Base-by-base conservation (phyloP, 2,329 filamentous ascomycete species). In the Aspergillus costaricaensis region DNA sequence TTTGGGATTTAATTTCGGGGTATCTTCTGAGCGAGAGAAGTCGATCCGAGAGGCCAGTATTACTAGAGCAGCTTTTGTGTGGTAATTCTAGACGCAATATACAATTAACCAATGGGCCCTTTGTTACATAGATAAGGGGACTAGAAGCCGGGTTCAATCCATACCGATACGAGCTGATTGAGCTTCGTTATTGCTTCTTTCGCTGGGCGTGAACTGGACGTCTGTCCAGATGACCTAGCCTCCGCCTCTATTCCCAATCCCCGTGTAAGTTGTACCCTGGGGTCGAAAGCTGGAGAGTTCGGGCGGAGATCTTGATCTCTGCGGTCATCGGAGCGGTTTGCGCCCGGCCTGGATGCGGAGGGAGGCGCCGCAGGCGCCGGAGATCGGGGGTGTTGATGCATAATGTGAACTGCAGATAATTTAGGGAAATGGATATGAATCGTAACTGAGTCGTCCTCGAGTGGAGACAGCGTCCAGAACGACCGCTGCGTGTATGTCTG, bases 131-230 rank as follows among this genome's bases (percentile, higher is more conserved):
- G 19, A 25, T 30, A 17, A 55, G 38, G n/a, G 38, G 55, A 14
- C 52, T 57, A 14, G 27, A 23, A 27, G 41, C 39, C 25, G 44
- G 30, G 43, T 27, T 36, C 32, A 47, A 47, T 62, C 70, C 79
- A 63, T 80, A 96, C 92, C 85, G 95, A 91, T 70, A 97, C 88
- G 72, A 98, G 95, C 79, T 96, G 92, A 76, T 96, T 95, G 68
- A 97, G 83, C 80, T 95, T 95, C 78, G 85, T 86, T 74, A 89
- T 79, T 5, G 87, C 86, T 67, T 94, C 91, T 68, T 82, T 84
- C 57, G 84, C 86, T 50, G 86, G 85, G 25, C 82, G 76, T 47
- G 80, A 72, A 48, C 76, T 72, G 50, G 77, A 79, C 30, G 80
- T 77, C 64, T 77, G 71, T 52, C 74, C 73, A 15, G 72, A 62